Conservation (phyloP, 2,329 filamentous ascomycete genomes). For the Botrytis porri region DNA sequence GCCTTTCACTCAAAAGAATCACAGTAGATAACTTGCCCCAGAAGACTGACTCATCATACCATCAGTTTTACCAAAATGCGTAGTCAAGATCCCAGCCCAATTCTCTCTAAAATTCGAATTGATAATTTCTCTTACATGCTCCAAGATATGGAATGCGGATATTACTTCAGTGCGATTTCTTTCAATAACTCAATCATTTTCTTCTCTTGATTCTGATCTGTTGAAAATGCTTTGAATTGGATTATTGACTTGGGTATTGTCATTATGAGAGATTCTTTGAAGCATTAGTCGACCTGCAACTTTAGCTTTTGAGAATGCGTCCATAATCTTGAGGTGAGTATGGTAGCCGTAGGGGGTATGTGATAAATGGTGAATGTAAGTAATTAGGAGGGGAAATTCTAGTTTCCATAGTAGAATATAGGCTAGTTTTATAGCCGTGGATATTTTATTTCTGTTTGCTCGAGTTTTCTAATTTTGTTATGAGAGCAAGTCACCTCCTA, state of each 20-base stretch:
- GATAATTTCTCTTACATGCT: neutral
- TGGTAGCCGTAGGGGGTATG: accelerated
- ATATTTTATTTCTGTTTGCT: neutral
- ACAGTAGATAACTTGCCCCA: neutral
- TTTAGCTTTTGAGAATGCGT: neutral
- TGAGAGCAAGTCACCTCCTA: neutral
- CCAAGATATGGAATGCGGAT: neutral
- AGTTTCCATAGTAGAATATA: neutral
- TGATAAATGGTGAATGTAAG: neutral
- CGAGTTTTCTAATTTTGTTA: neutral
- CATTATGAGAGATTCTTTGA: neutral
- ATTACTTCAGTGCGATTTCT: neutral
- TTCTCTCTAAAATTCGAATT: neutral
- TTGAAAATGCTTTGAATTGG: neutral
- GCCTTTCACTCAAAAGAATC: neutral
- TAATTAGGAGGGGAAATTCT: neutral
- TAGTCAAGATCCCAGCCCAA: neutral
- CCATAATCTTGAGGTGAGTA: neutral
- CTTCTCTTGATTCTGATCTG: neutral
- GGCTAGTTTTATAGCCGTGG: neutral
- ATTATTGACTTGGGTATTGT: neutral
- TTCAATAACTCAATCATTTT: neutral
- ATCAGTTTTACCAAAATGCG: neutral
- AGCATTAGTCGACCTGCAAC: neutral
- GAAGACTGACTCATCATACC: neutral